Evolutionary conservation across 306 rosid genomes (phyloP).

Genomic region (Cajanus cajan): DNA sequence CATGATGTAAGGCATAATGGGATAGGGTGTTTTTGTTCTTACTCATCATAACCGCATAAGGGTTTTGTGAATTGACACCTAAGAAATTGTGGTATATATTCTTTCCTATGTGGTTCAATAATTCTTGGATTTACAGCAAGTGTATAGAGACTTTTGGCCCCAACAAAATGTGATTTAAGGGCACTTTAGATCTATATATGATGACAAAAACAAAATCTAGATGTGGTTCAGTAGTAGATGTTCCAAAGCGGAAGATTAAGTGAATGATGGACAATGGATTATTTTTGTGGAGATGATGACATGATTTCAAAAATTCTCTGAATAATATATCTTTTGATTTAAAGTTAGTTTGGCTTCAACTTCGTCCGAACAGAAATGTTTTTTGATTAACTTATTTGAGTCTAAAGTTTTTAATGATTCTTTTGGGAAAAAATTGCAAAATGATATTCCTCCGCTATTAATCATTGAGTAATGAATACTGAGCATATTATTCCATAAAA

Average conservation of each 20-base stretch:
- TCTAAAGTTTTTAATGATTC: not conserved
- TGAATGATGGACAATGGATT: not conserved
- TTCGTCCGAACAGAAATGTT: not conserved
- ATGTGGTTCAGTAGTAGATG: conserved; percentile 9
- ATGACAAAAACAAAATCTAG: conserved; percentile 24
- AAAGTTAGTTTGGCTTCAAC: not conserved
- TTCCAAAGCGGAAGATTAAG: not conserved
- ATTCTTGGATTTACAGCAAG: not conserved
- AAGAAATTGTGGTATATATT: not conserved
- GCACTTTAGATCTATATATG: not conserved
- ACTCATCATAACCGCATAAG: not conserved
- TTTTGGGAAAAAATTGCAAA: not conserved
- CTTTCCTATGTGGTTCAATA: conserved; percentile 18
- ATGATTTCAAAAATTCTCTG: not conserved
- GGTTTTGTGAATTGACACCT: conserved; percentile 14
- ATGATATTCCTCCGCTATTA: not conserved
- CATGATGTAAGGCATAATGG: not conserved
- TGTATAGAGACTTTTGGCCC: conserved; percentile 3
- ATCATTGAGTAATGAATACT: too few relatives aligned
- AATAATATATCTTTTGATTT: not conserved
- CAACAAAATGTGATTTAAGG: not conserved
- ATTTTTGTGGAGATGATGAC: not conserved
- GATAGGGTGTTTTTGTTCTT: conserved; percentile 26
- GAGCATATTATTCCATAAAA: too few relatives aligned
- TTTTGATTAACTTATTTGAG: not conserved